A percentile compares a stretch with the other conserved stretches of the same genome.
Conservation (phyloP, 441 rosid genomes). For the Populus hybrid region DNA sequence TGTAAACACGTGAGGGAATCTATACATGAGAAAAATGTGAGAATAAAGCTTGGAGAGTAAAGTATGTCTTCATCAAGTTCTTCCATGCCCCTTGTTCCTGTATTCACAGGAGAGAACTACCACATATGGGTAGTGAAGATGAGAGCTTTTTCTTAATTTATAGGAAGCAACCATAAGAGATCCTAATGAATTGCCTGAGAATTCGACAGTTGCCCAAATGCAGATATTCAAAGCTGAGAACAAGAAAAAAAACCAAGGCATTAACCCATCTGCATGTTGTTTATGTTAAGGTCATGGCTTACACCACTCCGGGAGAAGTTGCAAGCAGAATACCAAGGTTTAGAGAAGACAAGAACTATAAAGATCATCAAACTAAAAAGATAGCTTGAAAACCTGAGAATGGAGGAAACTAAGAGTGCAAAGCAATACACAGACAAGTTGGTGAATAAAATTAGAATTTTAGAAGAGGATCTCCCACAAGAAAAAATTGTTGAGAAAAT, state of each 20-base stretch:
- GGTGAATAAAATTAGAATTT: neutral
- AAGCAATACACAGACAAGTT: neutral
- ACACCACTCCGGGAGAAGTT: too few relatives aligned
- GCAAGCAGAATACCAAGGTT: too few relatives aligned
- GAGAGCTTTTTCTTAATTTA: neutral
- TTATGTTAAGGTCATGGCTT: too few relatives aligned
- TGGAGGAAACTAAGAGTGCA: neutral
- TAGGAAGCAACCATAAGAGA: neutral
- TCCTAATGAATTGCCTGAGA: too few relatives aligned
- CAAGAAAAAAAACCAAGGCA: too few relatives aligned
- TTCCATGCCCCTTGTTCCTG: neutral
- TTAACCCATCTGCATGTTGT: too few relatives aligned
- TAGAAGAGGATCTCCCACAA: neutral
- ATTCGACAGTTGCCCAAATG: too few relatives aligned
- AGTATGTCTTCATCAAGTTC: neutral
- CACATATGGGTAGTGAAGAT: neutral
- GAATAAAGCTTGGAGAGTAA: too few relatives aligned
- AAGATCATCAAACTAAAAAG: neutral
- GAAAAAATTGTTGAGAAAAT: slow-evolving; percentile 2
- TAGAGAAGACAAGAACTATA: too few relatives aligned
- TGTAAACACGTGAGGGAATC: too few relatives aligned
- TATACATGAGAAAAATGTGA: too few relatives aligned
- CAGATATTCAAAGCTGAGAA: too few relatives aligned
- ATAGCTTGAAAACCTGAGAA: neutral
- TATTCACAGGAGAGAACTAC: neutral